Evolutionary conservation across 495 filamentous ascomycete genomes (phyloP).

Genomic region (Ascobolus immersus): DNA sequence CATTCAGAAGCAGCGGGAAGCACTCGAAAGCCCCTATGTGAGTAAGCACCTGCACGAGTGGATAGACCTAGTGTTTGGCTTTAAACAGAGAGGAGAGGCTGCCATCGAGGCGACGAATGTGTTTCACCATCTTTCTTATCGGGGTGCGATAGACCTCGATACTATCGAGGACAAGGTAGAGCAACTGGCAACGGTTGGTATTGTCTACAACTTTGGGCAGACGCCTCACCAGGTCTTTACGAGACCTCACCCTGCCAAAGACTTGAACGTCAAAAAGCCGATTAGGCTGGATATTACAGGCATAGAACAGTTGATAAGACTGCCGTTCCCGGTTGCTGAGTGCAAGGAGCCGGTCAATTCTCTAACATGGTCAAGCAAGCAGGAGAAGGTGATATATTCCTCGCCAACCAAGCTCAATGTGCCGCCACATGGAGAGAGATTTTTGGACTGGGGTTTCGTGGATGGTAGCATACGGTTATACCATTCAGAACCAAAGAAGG

Average conservation of each 20-base stretch:
- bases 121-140: slow-evolving; percentile 86
- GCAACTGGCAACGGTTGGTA: slow-evolving; percentile 62
- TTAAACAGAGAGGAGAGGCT: slow-evolving; percentile 81
- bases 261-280: slow-evolving; percentile 33
- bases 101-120: slow-evolving; percentile 81
- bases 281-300: slow-evolving; percentile 54
- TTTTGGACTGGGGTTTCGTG: slow-evolving; percentile 86
- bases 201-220: slow-evolving; percentile 96
- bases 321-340: slow-evolving; percentile 63
- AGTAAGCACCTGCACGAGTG: slow-evolving; percentile 74
- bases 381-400: slow-evolving; percentile 66
- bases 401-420: slow-evolving; percentile 62
- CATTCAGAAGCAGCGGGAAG: slow-evolving; percentile 78
- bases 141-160: slow-evolving; percentile 78
- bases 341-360: slow-evolving; percentile 55
- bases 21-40: slow-evolving; percentile 81
- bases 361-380: slow-evolving; percentile 49
- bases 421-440: slow-evolving; percentile 66
- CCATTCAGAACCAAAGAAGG: slow-evolving; percentile 45
- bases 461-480: slow-evolving; percentile 85
- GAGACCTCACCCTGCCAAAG: slow-evolving; percentile 45
- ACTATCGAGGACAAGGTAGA: slow-evolving; percentile 72
- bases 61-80: slow-evolving; percentile 91
- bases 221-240: slow-evolving; percentile 87
- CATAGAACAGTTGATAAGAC: slow-evolving; percentile 40